Percentiles rank a stretch among this genome's conserved stretches.
Evolutionary conservation across 148 eudicot species (phyloP).

Genomic region (Chenopodium suecicum): DNA sequence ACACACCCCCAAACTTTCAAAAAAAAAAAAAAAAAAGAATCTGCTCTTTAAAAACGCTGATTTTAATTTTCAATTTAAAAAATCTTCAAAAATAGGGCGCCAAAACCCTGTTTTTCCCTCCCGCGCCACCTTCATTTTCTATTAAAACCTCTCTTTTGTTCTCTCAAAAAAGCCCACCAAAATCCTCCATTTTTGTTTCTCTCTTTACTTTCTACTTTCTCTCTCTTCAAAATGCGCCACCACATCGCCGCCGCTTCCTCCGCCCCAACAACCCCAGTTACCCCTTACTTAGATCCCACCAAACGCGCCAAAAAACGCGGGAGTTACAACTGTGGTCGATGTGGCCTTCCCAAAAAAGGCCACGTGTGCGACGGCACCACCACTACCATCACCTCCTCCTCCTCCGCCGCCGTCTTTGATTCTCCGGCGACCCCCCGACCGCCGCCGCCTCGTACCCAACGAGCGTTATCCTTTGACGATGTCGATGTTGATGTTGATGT

Average conservation of each 20-base stretch:
- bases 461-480: constrained; percentile 73
- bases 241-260: constrained; percentile 40
- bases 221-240: constrained; percentile 28
- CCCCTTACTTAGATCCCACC: constrained; percentile 37
- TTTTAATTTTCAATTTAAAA: not conserved
- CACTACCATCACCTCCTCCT: not conserved
- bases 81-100: constrained; percentile 28
- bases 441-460: constrained; percentile 21
- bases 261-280: constrained; percentile 42
- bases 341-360: constrained; percentile 84
- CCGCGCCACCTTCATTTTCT: constrained; percentile 28
- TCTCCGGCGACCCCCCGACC: constrained; percentile 29
- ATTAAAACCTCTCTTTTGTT: not conserved
- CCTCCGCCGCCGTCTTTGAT: constrained; percentile 12
- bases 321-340: constrained; percentile 79
- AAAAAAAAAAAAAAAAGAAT: not conserved
- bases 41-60: too few relatives aligned
- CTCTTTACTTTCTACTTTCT: not conserved
- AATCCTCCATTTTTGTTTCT: not conserved
- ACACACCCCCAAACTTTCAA: too few relatives aligned
- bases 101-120: constrained; percentile 21
- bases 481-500: constrained; percentile 45
- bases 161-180: not conserved
- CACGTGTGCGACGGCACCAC: constrained; percentile 49
- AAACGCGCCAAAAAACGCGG: constrained; percentile 65